Conservation (phyloP, 805 yeast species). For the Metschnikowia chrysomelidarum region DNA sequence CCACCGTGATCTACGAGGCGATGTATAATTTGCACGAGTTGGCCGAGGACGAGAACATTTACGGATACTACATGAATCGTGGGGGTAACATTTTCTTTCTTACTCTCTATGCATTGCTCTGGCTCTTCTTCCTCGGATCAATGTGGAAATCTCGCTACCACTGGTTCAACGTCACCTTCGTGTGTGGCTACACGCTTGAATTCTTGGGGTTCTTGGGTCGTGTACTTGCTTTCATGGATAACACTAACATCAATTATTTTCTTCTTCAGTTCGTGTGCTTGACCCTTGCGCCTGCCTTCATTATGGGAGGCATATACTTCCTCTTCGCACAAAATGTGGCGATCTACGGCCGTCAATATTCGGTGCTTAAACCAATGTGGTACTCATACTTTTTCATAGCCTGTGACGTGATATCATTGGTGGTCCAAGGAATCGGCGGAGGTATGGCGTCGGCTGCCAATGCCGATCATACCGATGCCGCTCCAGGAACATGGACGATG, state of each 20-base stretch:
- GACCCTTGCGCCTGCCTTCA: constrained; percentile 40
- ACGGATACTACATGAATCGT: constrained; percentile 21
- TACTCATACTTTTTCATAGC: constrained; percentile 40
- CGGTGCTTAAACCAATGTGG: constrained; percentile 39
- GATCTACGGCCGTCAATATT: constrained; percentile 35
- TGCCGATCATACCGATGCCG: constrained; percentile 20
- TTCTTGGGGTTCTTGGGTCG: constrained; percentile 38
- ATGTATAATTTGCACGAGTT: constrained; percentile 30
- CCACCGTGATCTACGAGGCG: constrained; percentile 30
- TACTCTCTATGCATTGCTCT: constrained; percentile 25
- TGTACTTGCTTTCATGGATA: constrained; percentile 26
- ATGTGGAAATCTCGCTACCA: constrained; percentile 30
- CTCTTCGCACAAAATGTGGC: constrained; percentile 39
- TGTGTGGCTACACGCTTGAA: constrained; percentile 34
- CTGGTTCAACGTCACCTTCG: constrained; percentile 38
- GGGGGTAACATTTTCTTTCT: constrained; percentile 33
- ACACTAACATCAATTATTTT: constrained; percentile 20
- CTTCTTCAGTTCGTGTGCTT: constrained; percentile 33
- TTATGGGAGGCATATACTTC: constrained; percentile 41
- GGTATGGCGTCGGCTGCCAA: constrained; percentile 33
- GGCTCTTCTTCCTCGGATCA: constrained; percentile 27
- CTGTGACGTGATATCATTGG: constrained; percentile 32
- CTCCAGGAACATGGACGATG: constrained; percentile 34
- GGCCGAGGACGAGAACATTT: constrained; percentile 28
- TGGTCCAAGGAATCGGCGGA: constrained; percentile 40